Base-by-base conservation (phyloP, 371 early-diverging fungal species). In the Neoconidiobolus thromboides region DNA sequence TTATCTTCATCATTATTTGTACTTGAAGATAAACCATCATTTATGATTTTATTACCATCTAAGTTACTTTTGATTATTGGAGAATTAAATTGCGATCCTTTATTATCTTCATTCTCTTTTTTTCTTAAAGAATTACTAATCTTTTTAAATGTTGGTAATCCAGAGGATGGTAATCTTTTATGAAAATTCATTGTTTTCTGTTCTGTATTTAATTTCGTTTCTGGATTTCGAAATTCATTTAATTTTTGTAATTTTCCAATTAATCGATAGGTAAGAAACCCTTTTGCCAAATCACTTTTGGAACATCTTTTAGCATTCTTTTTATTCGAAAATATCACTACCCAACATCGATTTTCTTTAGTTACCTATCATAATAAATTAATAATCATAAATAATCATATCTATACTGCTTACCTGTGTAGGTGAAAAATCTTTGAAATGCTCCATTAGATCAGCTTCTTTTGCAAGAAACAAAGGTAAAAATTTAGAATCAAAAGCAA, bases 341-440 rank as follows among this genome's bases (percentile, higher is more conserved):
- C 57, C 57, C 57, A 57, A 26, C 57, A 57, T 44, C 15, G 7
- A 41, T 37, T 41, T 36, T 57, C 57, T 37, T 57, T 57, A 12
- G 36, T n/a, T 40, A 57, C 57, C 42, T 57, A 41, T 26, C 15
- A 6, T 15, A 36, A 41, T 4, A 41, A 46, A 41, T 12, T 15
- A 36, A 41, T 4, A 15, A 15, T 26, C 26, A 26, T 26, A 26
- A 26, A 43, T 41, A 10, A 14, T 14, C 26, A 14, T 10, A 49
- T 14, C 5, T 14, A 49, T 49, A 49, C 4, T 5, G 4, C 3
- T 14, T 49, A 49, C 49, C 14, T 14, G 10, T 14, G 26, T 49
- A 5, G 49, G 49, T 14, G 49, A 49, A 49, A 49, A 49, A 12
- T 12, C 10, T 49, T n/a, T 12, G 7, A 57, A 57, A 36, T 57